Evolutionary conservation across 805 yeast genomes (phyloP).

Genomic region (Ogataea paraovalis): DNA sequence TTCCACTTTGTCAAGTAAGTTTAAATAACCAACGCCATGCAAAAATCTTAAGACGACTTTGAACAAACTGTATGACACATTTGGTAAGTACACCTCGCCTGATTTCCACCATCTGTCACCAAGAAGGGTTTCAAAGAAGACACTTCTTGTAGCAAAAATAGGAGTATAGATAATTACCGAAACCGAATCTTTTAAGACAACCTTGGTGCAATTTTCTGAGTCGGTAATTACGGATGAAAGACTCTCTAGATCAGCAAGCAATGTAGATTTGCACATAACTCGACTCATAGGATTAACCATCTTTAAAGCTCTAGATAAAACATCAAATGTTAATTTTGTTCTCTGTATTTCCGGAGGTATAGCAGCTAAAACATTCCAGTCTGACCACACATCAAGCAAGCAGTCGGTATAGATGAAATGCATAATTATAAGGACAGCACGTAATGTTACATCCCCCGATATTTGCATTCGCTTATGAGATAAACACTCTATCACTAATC

Average conservation of each 20-base stretch:
- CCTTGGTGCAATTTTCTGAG: constrained; percentile 16
- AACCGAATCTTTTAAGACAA: constrained; percentile 47
- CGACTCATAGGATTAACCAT: constrained; percentile 29
- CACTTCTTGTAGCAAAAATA: constrained; percentile 53
- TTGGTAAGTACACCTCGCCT: constrained; percentile 31
- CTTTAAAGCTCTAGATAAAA: constrained; percentile 20
- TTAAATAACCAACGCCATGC: constrained; percentile 47
- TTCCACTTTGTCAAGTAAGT: constrained; percentile 34
- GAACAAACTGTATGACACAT: constrained; percentile 42
- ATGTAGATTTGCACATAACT: constrained; percentile 16
- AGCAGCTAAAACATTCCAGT: constrained; percentile 22
- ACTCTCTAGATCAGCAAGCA: constrained; percentile 16
- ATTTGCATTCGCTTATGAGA: constrained; percentile 7
- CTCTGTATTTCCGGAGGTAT: constrained; percentile 31
- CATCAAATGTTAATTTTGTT: constrained; percentile 29
- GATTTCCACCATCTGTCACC: constrained; percentile 48
- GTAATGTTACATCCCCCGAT: constrained; percentile 22
- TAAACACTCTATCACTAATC: constrained; percentile 7
- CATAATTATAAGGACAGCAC: constrained; percentile 36
- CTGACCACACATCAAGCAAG: constrained; percentile 43
- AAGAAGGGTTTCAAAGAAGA: constrained; percentile 58
- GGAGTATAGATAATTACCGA: constrained; percentile 41
- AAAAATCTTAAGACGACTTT: constrained; percentile 48
- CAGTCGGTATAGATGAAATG: constrained; percentile 50
- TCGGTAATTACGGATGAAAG: constrained; percentile 9